Base-by-base conservation (phyloP, 345 rosid species). In the Melastoma malabathricum region DNA sequence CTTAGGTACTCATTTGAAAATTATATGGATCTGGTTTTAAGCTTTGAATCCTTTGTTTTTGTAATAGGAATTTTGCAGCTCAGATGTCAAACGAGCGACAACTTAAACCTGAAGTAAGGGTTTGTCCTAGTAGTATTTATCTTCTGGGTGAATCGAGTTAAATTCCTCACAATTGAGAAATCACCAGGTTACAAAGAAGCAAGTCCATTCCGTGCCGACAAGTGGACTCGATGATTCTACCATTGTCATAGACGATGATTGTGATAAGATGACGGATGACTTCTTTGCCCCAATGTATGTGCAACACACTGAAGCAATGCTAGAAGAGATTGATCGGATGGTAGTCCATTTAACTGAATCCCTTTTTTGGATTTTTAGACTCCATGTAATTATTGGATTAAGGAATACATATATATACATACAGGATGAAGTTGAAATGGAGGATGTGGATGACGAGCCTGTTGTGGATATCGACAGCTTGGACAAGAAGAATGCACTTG, bases 341-440 rank as follows among this genome's bases (percentile, higher is more conserved):
- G 98, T 87, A 82, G 12, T 34, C 41, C 41, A 34, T 8, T 8
- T 9, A 9, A 12, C 2, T 2, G 41, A 34, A 34, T 34, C 41
- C 41, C 41, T 0, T 34, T 12, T 34, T 34, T 34, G 12, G 12
- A 4, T 22, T 34, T 34, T 34, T 9, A 34, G 10, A 9, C 41
- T 6, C 9, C 12, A 34, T 34, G 0, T 13, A 51, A 18, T 51
- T 51, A 6, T 15, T 34, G 44, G 20, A 10, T 29, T 14, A 51
- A 51, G 41, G 44, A 31, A 20, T n/a, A 1, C 8, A 51, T 16
- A 15, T 16, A 15, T 19, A 51, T 51, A 15, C 41, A 14, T 58
- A 43, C 65, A 90, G 97, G 87, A 82, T 39, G 98, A 84, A 56
- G 73, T 79, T 63, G 95, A 87, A 71, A 81, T 84, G 96, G 95